Evolutionary conservation across 768 basidiomycete genomes (phyloP).

Genomic region (Boletus subparvulus): DNA sequence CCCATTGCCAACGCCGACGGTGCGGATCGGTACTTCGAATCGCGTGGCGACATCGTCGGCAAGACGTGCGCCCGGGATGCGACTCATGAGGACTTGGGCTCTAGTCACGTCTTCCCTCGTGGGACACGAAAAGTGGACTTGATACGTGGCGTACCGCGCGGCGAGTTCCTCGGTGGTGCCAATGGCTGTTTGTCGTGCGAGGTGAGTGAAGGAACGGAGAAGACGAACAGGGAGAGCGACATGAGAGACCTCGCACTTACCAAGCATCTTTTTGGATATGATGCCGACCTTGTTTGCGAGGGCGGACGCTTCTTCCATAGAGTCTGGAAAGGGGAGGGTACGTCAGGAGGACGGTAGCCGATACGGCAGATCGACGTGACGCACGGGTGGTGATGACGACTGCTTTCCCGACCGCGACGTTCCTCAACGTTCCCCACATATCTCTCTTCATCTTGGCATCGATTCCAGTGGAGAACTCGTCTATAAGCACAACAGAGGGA

Average conservation of each 20-base stretch:
- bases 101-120: conserved; percentile 57
- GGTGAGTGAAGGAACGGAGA: background rate
- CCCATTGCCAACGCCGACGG: background rate
- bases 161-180: conserved; percentile 65
- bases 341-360: background rate
- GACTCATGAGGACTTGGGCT: conserved; percentile 61
- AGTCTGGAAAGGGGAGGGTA: conserved; percentile 44
- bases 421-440: conserved; percentile 74
- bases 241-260: conserved; percentile 35
- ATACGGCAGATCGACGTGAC: conserved; percentile 18
- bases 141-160: conserved; percentile 68
- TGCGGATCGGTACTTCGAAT: conserved; percentile 63
- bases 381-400: conserved; percentile 70
- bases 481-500: conserved; percentile 74
- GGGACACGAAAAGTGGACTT: conserved; percentile 71
- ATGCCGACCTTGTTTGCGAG: conserved; percentile 77
- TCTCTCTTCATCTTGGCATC: conserved; percentile 83
- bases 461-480: conserved; percentile 82
- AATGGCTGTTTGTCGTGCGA: conserved; percentile 44
- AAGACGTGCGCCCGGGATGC: conserved; percentile 60
- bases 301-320: conserved; percentile 83
- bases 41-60: conserved; percentile 75
- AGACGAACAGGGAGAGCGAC: background rate
- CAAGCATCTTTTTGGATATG: conserved; percentile 66
- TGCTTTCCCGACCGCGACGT: conserved; percentile 64